Conservation (phyloP, 108 stramenopile genomes). For the Nitzschia sp. region DNA sequence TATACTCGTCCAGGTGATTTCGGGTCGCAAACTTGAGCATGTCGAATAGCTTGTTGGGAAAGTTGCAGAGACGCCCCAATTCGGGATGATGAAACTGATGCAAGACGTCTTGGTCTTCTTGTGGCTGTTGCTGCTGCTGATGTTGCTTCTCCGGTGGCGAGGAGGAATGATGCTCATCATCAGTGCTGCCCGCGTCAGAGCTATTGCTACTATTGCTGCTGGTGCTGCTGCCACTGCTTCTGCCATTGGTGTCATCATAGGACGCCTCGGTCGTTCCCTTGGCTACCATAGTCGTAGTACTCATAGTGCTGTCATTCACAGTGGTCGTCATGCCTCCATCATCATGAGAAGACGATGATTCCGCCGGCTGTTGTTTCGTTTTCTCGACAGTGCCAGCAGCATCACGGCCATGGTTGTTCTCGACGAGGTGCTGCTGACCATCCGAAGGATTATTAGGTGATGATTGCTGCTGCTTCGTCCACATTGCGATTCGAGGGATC, state of each 20-base stretch:
- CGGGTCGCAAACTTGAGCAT: slow-evolving; percentile 1
- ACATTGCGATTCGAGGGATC: too few species aligned
- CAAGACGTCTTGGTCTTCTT: neutral
- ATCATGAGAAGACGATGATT: too few species aligned
- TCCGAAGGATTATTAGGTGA: too few species aligned
- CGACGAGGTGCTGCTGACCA: too few species aligned
- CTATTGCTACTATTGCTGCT: neutral
- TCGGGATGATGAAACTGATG: neutral
- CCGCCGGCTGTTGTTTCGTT: too few species aligned
- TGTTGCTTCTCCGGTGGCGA: neutral
- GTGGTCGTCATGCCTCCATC: too few species aligned
- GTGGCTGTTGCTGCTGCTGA: neutral
- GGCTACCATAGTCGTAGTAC: too few species aligned
- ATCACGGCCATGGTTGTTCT: too few species aligned
- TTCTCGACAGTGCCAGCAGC: too few species aligned
- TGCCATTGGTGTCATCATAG: neutral
- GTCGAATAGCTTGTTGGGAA: neutral
- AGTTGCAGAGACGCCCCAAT: neutral
- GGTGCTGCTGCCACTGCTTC: neutral
- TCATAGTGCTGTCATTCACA: too few species aligned
- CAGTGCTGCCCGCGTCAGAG: neutral
- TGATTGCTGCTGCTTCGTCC: too few species aligned
- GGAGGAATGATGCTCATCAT: neutral
- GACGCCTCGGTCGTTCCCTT: too few species aligned
- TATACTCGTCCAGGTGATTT: neutral